phyloP scores from a whole-genome alignment of 2,329 filamentous ascomycete species.

The Teratosphaeria pseudoeucalypti region DNA sequence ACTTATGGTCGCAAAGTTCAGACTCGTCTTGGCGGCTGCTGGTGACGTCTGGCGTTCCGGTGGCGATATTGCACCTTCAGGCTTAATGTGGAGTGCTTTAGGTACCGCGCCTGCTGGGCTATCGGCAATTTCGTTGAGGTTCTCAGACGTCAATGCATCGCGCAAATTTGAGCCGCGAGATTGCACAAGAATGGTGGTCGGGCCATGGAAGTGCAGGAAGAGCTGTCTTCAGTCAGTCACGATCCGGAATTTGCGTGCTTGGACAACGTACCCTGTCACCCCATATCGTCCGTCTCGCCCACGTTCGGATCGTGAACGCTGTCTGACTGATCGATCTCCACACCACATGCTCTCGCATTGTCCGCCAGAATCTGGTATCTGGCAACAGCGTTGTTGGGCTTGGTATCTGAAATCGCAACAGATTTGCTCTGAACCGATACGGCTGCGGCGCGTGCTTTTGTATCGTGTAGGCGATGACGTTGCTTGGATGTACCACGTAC shows the following conservation, averaged over 20 bases:
- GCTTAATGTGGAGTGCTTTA: slow-evolving; percentile 39
- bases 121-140: slow-evolving; percentile 86
- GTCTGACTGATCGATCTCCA: slow-evolving; percentile 61
- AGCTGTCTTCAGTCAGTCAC: slow-evolving; percentile 36
- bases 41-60: slow-evolving; percentile 4
- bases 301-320: slow-evolving; percentile 62
- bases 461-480: slow-evolving; percentile 83
- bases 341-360: slow-evolving; percentile 58
- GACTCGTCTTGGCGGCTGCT: slow-evolving; percentile 17
- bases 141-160: slow-evolving; percentile 64
- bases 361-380: slow-evolving; percentile 60
- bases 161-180: slow-evolving; percentile 70
- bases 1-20: slow-evolving; percentile 26
- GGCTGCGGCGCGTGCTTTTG: slow-evolving; percentile 63
- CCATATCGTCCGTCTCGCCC: slow-evolving; percentile 75
- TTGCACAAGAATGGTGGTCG: slow-evolving; percentile 75
- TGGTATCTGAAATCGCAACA: slow-evolving; percentile 68
- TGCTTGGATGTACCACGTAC: slow-evolving; percentile 79
- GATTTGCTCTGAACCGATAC: slow-evolving; percentile 75
- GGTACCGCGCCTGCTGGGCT: slow-evolving; percentile 61
- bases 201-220: slow-evolving; percentile 83
- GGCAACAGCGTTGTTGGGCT: slow-evolving; percentile 53
- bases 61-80: slow-evolving; percentile 15
- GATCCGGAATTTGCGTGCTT: not conserved
- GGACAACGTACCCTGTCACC: slow-evolving; percentile 58